These are phyloP conservation scores for Immersiporthe knoxdaviesiana DNA, from an alignment of 2,329 filamentous ascomycete genomes.

Conservation along the genomic window DNA sequence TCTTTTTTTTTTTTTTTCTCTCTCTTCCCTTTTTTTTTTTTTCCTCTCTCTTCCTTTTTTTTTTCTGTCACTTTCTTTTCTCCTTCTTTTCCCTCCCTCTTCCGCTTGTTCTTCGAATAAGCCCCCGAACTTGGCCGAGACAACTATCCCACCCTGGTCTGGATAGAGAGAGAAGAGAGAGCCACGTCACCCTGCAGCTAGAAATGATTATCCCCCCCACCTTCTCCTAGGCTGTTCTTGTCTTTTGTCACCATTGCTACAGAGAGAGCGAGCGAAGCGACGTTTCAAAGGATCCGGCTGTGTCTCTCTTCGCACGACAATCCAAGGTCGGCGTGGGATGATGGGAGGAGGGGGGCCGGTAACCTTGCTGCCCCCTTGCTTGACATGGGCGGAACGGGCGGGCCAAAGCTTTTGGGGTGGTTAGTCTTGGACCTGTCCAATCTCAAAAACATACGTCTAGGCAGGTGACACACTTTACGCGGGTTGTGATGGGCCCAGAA, in stretches of 20 bases:
- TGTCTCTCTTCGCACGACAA: neutral
- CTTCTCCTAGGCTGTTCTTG: no score
- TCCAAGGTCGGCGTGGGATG: neutral
- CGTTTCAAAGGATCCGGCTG: neutral
- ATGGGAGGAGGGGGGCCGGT: neutral
- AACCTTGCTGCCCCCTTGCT: neutral
- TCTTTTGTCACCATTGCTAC: neutral
- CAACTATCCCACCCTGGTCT: neutral
- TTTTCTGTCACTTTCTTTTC: neutral
- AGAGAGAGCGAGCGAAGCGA: neutral
- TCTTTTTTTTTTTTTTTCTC: neutral
- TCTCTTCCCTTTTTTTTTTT: neutral
- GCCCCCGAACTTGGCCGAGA: no score
- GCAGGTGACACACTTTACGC: slow-evolving; percentile 10
- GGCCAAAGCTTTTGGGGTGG: neutral
- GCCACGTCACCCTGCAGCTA: neutral
- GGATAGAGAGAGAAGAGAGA: no score
- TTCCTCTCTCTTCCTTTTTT: neutral
- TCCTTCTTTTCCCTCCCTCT: no score
- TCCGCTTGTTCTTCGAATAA: no score
- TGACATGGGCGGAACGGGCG: neutral
- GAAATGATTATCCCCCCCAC: neutral
- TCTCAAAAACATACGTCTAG: neutral
- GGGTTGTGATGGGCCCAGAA: slow-evolving; percentile 5
- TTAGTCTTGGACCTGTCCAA: neutral